Conservation (phyloP, 148 eudicot genomes). For the Rhododendron ovatum region DNA sequence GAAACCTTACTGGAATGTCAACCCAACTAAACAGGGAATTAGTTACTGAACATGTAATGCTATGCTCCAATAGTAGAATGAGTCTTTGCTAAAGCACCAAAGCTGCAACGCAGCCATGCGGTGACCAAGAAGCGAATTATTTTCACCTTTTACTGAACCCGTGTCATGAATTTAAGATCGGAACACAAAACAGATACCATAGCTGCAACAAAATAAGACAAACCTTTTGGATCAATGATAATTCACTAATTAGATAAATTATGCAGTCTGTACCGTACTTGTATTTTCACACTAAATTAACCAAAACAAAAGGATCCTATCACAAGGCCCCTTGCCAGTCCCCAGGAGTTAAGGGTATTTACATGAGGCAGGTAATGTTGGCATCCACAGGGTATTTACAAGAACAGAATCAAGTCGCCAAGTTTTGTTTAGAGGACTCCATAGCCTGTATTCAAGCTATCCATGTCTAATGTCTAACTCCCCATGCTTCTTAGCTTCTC, state of each 20-base stretch:
- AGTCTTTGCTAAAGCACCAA: background rate
- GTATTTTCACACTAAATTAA: no score
- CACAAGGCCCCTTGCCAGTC: no score
- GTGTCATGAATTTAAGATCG: background rate
- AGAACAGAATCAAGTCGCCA: no score
- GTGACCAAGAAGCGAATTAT: background rate
- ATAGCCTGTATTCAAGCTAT: background rate
- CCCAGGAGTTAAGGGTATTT: conserved; percentile 28
- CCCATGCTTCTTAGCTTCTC: background rate
- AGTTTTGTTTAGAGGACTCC: background rate
- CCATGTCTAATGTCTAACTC: no score
- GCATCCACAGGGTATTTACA: background rate
- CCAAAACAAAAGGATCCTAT: background rate
- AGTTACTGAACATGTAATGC: no score
- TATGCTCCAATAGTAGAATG: no score
- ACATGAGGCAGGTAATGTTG: no score
- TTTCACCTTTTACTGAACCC: background rate
- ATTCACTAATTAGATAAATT: no score
- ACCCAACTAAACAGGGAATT: no score
- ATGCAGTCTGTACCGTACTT: no score
- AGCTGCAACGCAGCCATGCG: background rate
- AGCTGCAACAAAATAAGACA: background rate
- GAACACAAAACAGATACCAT: background rate
- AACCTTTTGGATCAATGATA: no score
- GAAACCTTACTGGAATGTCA: no score